Evolutionary conservation across 257 asterid genomes (phyloP), one percentile per base, ranked within the genome.

Genomic region (Solanum rostratum): DNA sequence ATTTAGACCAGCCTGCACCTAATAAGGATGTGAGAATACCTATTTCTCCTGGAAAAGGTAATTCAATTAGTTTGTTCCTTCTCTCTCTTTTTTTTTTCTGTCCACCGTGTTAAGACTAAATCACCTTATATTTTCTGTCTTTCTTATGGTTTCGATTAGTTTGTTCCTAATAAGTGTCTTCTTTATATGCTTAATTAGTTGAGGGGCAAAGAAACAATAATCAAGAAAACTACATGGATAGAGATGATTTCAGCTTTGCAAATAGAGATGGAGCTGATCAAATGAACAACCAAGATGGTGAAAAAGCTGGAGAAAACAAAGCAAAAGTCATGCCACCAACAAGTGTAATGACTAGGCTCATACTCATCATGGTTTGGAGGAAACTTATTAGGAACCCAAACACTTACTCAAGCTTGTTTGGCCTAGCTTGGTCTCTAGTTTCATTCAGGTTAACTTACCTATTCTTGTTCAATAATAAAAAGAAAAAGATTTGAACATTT

Each of bases 321-420:
- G 89, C 73, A 39, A 91, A 90, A 83, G 90, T 89, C 76, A 93
- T 94, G 98, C 98, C 99, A 78, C 99, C 99, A 22, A 87, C 98
- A 29, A 95, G 97, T 85, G 99, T 96, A 50, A 95, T 96, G 99
- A 96, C 99, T 45, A 93, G 98, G 93, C 94, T 96, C 3, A 96
- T 96, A 18, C 85, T 96, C 89, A 93, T 96, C 71, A 96, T 96
- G 99, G 99, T 96, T 39, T 95, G 99, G 99, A 95, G 98, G 52
- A 96, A 96, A 84, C 95, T 96, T 73, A 96, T 96, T 53, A 93
- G 99, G 84, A 95, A 96, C 29, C 99, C 99, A 85, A 96, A 96
- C 92, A 96, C 98, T 85, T 96, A 96, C 18, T 96, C 99, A 22
- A 96, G 98, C 90, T 87, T 96, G 53, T 87, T 95, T 87, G 99